These are phyloP conservation scores for Debaryomyces sp. DNA, from an alignment of 1,139 yeast genomes.

Conservation along the genomic window DNA sequence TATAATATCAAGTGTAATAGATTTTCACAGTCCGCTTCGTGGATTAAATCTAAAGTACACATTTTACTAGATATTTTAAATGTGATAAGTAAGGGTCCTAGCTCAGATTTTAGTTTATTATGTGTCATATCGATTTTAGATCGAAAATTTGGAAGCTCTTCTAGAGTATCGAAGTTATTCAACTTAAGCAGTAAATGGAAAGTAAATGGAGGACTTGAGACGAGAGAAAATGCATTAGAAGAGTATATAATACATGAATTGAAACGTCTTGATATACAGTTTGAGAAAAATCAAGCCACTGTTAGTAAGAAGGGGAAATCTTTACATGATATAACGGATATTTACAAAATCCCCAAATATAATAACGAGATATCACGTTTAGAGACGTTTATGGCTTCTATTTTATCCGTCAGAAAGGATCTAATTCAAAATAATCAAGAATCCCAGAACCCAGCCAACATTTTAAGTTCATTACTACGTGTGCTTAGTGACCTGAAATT, in stretches of 20 bases:
- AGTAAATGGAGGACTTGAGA: neutral
- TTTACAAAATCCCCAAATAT: slow-evolving; percentile 3
- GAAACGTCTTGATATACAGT: neutral
- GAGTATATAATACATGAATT: slow-evolving; percentile 15
- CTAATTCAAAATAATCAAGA: neutral
- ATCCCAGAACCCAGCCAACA: slow-evolving; percentile 8
- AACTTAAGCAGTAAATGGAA: slow-evolving; percentile 15
- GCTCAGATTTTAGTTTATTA: slow-evolving; percentile 38
- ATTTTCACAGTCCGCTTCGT: slow-evolving; percentile 50
- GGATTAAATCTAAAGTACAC: slow-evolving; percentile 56
- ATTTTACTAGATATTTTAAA: slow-evolving; percentile 53
- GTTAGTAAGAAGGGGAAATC: neutral
- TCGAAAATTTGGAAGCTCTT: slow-evolving; percentile 22
- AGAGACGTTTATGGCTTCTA: neutral
- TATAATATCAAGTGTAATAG: slow-evolving; percentile 48
- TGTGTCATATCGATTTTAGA: slow-evolving; percentile 33
- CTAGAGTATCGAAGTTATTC: slow-evolving; percentile 31
- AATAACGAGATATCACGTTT: neutral
- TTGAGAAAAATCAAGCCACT: neutral
- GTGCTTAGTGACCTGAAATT: slow-evolving; percentile 25
- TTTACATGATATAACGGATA: neutral
- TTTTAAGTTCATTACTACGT: slow-evolving; percentile 23
- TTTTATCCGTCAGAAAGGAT: neutral
- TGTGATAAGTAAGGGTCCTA: slow-evolving; percentile 34
- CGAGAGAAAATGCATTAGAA: slow-evolving; percentile 16